Evolutionary conservation across 805 yeast genomes (phyloP).

Genomic region (Saccharomycopsis selenospora): DNA sequence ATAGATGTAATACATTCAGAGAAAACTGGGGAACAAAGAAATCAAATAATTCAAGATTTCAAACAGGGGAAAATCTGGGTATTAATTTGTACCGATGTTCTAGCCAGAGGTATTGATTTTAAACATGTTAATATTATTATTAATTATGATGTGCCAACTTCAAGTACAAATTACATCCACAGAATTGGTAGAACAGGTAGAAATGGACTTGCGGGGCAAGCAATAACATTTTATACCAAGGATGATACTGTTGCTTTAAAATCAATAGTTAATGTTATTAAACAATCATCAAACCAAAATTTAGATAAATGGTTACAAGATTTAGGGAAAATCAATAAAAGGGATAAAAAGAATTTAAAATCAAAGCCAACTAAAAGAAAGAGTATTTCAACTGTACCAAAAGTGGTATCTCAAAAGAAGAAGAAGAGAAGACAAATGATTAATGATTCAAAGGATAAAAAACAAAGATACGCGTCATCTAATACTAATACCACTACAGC

Average conservation of each 20-base stretch:
- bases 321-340: slow-evolving; percentile 55
- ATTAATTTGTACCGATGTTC: slow-evolving; percentile 89
- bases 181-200: slow-evolving; percentile 99
- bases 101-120: slow-evolving; percentile 95
- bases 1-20: slow-evolving; percentile 97
- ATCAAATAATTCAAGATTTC: slow-evolving; percentile 74
- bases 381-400: slow-evolving; percentile 80
- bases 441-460: slow-evolving; percentile 62
- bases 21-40: slow-evolving; percentile 82
- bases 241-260: slow-evolving; percentile 72
- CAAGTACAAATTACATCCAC: slow-evolving; percentile 92
- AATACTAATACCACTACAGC: no score
- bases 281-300: slow-evolving; percentile 61
- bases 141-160: slow-evolving; percentile 92
- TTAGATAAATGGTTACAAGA: slow-evolving; percentile 78
- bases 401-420: slow-evolving; percentile 55
- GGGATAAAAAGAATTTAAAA: slow-evolving; percentile 55
- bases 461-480: no score
- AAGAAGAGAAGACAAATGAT: slow-evolving; percentile 64
- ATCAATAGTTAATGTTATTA: slow-evolving; percentile 90
- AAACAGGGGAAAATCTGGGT: slow-evolving; percentile 93
- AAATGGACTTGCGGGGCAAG: slow-evolving; percentile 80
- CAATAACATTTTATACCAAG: slow-evolving; percentile 88
- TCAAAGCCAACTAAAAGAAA: slow-evolving; percentile 54
- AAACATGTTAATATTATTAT: slow-evolving; percentile 91